Conservation (phyloP, 352 stramenopile species). For the Phytophthora nicotianae region DNA sequence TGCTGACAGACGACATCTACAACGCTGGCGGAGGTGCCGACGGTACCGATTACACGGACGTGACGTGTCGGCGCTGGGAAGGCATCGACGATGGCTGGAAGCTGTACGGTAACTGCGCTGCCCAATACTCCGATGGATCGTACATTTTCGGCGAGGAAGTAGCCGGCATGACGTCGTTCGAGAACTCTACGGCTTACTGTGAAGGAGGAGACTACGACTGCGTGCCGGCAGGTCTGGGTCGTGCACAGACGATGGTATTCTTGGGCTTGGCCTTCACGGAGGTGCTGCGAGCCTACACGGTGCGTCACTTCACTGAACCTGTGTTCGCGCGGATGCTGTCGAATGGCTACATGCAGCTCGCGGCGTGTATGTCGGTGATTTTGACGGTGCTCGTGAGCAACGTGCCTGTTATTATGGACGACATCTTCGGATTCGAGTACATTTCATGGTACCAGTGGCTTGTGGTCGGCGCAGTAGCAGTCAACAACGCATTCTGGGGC, state of each 20-base stretch:
- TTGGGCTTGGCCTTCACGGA: constrained; percentile 71
- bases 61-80: constrained; percentile 65
- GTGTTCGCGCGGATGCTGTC: constrained; percentile 66
- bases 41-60: constrained; percentile 54
- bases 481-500: constrained; percentile 63
- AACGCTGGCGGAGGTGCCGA: constrained; percentile 44
- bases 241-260: constrained; percentile 81
- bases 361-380: constrained; percentile 54
- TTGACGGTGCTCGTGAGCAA: constrained; percentile 63
- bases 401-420: constrained; percentile 59
- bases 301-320: constrained; percentile 72
- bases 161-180: constrained; percentile 30
- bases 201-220: constrained; percentile 66
- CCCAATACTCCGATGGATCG: constrained; percentile 41
- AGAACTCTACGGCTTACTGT: constrained; percentile 54
- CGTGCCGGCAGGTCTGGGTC: constrained; percentile 57
- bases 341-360: constrained; percentile 73
- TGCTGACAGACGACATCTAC: constrained; percentile 62
- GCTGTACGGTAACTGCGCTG: constrained; percentile 61
- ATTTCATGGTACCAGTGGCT: constrained; percentile 70
- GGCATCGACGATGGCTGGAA: constrained; percentile 54
- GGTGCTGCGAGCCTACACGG: constrained; percentile 77
- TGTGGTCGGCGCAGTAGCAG: constrained; percentile 39
- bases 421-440: constrained; percentile 72
- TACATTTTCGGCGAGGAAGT: constrained; percentile 60